Evolutionary conservation across 768 basidiomycete species (phyloP), one percentile per base, ranked within the genome.

Genomic region (Suillus clintonianus): DNA sequence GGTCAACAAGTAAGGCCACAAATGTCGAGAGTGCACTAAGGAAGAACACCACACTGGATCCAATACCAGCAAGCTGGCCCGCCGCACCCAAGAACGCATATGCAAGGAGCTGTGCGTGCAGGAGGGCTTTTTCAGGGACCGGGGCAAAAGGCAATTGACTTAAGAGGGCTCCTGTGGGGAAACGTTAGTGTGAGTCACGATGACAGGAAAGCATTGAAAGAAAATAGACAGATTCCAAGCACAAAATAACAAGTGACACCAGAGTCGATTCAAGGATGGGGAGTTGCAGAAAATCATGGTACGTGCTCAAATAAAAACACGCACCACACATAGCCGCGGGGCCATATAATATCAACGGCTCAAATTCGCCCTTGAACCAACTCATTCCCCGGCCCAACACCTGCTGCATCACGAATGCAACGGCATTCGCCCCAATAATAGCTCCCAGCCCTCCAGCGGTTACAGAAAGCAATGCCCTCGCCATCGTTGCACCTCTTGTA

Each of bases 281-380:
- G 4, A 27, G 8, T 17, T 6, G 24, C 5, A 17, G 8, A 24
- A 39, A 39, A 39, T 17, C 6, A 41, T 19, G 41, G 17, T 17
- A 24, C 10, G 11, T 3, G 6, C 17, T 30, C 17, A 13, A 37
- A 61, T 24, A 42, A 27, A 45, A 59, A 45, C 50, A 77, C 85
- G 37, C 67, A 90, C 94, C 94, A 15, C 91, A 77, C 15, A 94
- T 70, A 0, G 88, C 86, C 2, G 92, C 83, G 15, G 93, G 91
- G 3, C 83, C 91, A 70, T 93, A 99, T 24, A 97, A 75, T 24
- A 82, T 70, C 10, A 96, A 66, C 1, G 85, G 82, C 11, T 83
- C 82, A 67, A 88, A 83, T 65, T 92, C 92, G 47, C 81, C 84
- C 17, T 84, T 80, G 75, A 93, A 97, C 95, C 95, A 98, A 69